These are phyloP conservation scores for Botrytis porri DNA, from an alignment of 2,329 filamentous ascomycete species.

Conservation along the genomic window DNA sequence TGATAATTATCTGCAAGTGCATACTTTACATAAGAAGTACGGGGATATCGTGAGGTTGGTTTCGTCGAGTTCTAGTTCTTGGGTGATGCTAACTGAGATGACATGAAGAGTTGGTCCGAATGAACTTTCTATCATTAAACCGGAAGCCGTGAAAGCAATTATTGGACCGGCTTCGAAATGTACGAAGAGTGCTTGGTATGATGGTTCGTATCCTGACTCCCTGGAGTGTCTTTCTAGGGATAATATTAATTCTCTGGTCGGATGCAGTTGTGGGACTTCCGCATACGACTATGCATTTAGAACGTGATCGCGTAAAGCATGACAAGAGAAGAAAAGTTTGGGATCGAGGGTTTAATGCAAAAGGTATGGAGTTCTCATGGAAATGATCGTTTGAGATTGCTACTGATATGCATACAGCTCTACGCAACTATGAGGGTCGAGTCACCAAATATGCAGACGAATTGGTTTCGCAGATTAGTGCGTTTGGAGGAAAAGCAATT, in stretches of 20 bases:
- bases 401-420: conserved; percentile 20
- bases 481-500: conserved; percentile 24
- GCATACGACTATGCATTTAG: conserved; percentile 21
- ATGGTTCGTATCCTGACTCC: conserved; percentile 9
- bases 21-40: conserved; percentile 27
- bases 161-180: conserved; percentile 26
- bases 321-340: conserved; percentile 30
- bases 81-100: background rate
- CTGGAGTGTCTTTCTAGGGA: background rate
- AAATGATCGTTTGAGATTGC: background rate
- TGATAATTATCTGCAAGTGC: conserved; percentile 24
- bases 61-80: background rate
- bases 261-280: conserved; percentile 16
- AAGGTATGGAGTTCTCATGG: conserved; percentile 20
- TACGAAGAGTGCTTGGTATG: conserved; percentile 31
- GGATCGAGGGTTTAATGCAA: conserved; percentile 27
- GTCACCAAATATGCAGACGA: conserved; percentile 26
- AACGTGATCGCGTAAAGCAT: conserved; percentile 27
- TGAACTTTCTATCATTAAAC: conserved; percentile 26
- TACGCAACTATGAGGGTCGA: conserved; percentile 30
- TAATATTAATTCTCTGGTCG: background rate
- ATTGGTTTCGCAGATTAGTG: conserved; percentile 23
- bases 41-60: conserved; percentile 31
- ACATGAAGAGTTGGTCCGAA: conserved; percentile 23
- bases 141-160: conserved; percentile 27